Base-by-base conservation (phyloP, 495 filamentous ascomycete genomes). In the Penicillium ochrochloron region DNA sequence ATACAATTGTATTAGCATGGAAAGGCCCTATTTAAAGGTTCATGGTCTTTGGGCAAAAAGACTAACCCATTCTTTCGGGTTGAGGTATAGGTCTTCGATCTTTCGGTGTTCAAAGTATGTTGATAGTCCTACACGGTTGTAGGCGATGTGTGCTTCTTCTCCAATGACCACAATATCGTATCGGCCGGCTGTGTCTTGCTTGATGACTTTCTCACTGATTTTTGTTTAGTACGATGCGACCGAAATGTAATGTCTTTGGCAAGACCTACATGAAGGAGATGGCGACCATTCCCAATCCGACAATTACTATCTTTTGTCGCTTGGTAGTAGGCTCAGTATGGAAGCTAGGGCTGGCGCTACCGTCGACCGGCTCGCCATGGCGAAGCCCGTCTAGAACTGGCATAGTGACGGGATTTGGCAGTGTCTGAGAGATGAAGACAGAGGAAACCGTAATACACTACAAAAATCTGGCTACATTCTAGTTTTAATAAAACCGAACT, bases 101-200 rank as follows among this genome's bases (percentile, higher is more conserved):
- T 92, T 87, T 62, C 94, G 86, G 76, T 97, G 93, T 69, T 92
- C 89, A 70, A 98, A 98, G 80, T 93, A 98, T 42, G 88, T 91
- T 8, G 93, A 97, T 42, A 98, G 83, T n/a, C 94, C 94, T 23
- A 98, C 94, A 54, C 94, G 90, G 70, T 98, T 98, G 76, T 98
- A 98, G 3, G 94, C 94, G 63, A 97, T 78, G 78, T 98, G 90
- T 1, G 90, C 79, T 73, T 98, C 94, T 70, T 98, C 94, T 70
- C 94, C 94, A 72, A 98, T 91, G 37, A 97, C 94, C 10, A 94
- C 81, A 51, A 98, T 86, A 71, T 96, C 88, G 73, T 92, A 97
- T 75, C 92, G 89, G 35, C 88, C 83, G 66, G 90, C 88, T 0
- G 86, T 86, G 72, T 97, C 94, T 48, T 91, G 86, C 67, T 97